Percentiles rank a stretch among this genome's conserved stretches.
Evolutionary conservation across 345 rosid genomes (phyloP).

Genomic region (Dipteronia dyeriana): DNA sequence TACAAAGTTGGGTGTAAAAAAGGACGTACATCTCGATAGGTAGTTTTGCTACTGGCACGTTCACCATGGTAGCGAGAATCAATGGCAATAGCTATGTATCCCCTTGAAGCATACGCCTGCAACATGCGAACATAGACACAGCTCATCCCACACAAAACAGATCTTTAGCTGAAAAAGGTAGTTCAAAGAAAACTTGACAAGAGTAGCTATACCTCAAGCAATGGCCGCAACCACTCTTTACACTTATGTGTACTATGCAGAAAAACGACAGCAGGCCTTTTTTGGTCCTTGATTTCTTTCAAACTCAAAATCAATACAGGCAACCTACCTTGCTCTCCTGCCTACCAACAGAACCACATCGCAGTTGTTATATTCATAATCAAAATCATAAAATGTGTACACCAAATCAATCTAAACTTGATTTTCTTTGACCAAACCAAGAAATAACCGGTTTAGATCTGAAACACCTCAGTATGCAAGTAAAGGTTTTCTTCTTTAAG

Average conservation of each 20-base stretch:
- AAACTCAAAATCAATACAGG: slow-evolving; percentile 70
- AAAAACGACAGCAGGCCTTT: slow-evolving; percentile 77
- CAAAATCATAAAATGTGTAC: not conserved
- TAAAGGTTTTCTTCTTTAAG: slow-evolving; percentile 74
- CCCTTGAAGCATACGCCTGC: slow-evolving; percentile 90
- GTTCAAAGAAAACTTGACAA: not conserved
- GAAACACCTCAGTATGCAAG: slow-evolving; percentile 68
- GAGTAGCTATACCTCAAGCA: slow-evolving; percentile 64
- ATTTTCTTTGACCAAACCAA: not conserved
- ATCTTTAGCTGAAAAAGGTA: not conserved
- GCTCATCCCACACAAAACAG: not conserved
- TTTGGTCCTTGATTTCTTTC: slow-evolving; percentile 41
- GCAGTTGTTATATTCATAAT: not conserved
- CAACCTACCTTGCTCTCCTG: slow-evolving; percentile 69
- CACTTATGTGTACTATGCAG: slow-evolving; percentile 75
- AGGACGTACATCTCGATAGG: slow-evolving; percentile 61
- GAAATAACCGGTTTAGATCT: not conserved
- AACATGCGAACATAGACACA: slow-evolving; percentile 17
- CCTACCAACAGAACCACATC: slow-evolving; percentile 38
- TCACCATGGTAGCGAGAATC: slow-evolving; percentile 98
- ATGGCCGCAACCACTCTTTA: slow-evolving; percentile 88
- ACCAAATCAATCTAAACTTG: no score
- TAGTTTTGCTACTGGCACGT: slow-evolving; percentile 61
- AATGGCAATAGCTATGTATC: slow-evolving; percentile 71
- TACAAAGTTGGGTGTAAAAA: not conserved